These are phyloP conservation scores for Piper longum DNA, from an alignment of 164 flowering plant species.

Conservation along the genomic window DNA sequence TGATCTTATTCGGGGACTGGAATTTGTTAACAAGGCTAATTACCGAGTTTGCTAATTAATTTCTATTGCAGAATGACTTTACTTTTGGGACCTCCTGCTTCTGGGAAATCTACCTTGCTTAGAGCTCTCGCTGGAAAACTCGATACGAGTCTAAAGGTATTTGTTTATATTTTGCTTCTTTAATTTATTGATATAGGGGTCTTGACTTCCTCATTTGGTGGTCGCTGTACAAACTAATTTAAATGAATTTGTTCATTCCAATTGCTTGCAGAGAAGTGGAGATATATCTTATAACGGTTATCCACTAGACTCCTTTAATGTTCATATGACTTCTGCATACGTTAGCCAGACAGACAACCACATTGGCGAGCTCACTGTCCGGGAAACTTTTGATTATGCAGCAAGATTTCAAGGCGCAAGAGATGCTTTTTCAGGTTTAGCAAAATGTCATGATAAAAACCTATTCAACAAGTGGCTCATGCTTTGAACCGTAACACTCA, in stretches of 20 bases:
- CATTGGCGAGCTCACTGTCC: conserved; percentile 72
- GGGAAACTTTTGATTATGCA: conserved; percentile 83
- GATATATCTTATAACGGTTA: conserved; percentile 60
- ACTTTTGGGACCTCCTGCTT: conserved; percentile 84
- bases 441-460: too few species aligned
- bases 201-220: too few species aligned
- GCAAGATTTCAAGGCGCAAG: conserved; percentile 85
- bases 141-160: conserved; percentile 43
- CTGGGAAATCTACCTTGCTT: conserved; percentile 80
- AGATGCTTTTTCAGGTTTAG: conserved; percentile 52
- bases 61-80: conserved; percentile 61
- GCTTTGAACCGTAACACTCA: background rate
- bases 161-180: conserved; percentile 3
- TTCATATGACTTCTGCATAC: conserved; percentile 69
- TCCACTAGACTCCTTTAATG: conserved; percentile 42
- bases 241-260: too few species aligned
- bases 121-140: conserved; percentile 68
- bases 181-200: too few species aligned
- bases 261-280: conserved; percentile 51
- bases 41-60: background rate
- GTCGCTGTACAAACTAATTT: too few species aligned
- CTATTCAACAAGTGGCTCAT: background rate
- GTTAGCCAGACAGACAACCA: conserved; percentile 81
- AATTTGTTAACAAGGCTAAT: too few species aligned
- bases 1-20: too few species aligned